Conservation (phyloP, 441 rosid genomes). For the Cnidoscolus chayamansa region DNA sequence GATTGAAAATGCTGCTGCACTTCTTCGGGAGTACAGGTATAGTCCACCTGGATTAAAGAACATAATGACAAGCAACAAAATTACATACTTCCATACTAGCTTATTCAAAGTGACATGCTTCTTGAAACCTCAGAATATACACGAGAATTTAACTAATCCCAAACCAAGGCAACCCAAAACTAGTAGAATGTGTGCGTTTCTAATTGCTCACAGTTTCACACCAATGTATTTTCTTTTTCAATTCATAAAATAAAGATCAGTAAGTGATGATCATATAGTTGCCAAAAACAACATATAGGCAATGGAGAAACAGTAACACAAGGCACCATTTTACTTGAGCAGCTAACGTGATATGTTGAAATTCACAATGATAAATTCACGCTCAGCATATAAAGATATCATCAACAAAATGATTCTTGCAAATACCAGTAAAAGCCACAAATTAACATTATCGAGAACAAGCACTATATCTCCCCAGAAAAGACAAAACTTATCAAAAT, state of each 20-base stretch:
- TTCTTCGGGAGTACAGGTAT: slow-evolving; percentile 93
- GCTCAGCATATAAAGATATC: no score
- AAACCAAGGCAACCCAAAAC: neutral
- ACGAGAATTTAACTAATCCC: neutral
- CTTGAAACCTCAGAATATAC: neutral
- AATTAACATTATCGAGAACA: neutral
- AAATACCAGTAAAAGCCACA: slow-evolving; percentile 6
- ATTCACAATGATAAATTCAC: neutral
- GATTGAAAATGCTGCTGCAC: slow-evolving; percentile 96
- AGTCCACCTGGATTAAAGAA: slow-evolving; percentile 64
- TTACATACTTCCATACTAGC: neutral
- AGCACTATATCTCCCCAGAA: neutral
- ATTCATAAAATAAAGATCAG: no score
- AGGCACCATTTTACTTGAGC: neutral
- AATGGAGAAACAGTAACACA: neutral
- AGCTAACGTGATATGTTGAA: neutral
- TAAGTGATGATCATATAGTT: no score
- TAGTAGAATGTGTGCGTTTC: neutral
- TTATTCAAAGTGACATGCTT: neutral
- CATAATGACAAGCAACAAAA: slow-evolving; percentile 1
- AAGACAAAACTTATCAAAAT: neutral
- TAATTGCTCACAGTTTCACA: neutral
- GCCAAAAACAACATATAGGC: neutral
- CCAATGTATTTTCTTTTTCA: no score
- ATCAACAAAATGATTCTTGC: neutral